Percentiles rank a stretch among this genome's conserved stretches.
Evolutionary conservation across 495 filamentous ascomycete species (phyloP).

Genomic region (Talaromyces ruber): DNA sequence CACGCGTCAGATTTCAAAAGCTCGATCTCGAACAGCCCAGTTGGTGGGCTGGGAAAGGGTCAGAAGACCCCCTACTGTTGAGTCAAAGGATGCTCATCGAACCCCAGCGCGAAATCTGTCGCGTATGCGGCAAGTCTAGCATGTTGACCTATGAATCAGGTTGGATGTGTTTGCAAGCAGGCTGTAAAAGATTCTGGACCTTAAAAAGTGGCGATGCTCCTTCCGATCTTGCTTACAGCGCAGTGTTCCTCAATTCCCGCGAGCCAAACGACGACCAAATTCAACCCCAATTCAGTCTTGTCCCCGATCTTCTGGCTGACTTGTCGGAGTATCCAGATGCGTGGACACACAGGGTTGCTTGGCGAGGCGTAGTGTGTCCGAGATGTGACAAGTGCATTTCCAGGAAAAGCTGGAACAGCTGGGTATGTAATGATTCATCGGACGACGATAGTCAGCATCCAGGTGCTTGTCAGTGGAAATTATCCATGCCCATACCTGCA

Average conservation of each 20-base stretch:
- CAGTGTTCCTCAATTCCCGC: slow-evolving; percentile 46
- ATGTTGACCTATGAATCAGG: slow-evolving; percentile 44
- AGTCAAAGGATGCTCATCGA: slow-evolving; percentile 9
- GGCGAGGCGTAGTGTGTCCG: slow-evolving; percentile 67
- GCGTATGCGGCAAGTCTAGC: slow-evolving; percentile 25
- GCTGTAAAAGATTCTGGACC: slow-evolving; percentile 52
- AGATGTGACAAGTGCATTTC: slow-evolving; percentile 57
- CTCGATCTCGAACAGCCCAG: slow-evolving; percentile 46
- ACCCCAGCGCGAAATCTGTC: slow-evolving; percentile 24
- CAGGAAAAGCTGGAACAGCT: slow-evolving; percentile 53
- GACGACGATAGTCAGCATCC: slow-evolving; percentile 15
- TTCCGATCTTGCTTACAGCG: slow-evolving; percentile 40
- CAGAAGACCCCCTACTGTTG: slow-evolving; percentile 11
- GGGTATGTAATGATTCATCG: slow-evolving; percentile 43
- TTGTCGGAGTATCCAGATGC: slow-evolving; percentile 17
- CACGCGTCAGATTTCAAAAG: slow-evolving; percentile 65
- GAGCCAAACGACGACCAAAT: slow-evolving; percentile 24
- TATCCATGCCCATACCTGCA: slow-evolving; percentile 22
- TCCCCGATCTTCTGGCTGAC: slow-evolving; percentile 30
- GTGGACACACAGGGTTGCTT: slow-evolving; percentile 26
- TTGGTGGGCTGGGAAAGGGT: slow-evolving; percentile 56
- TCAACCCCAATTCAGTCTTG: slow-evolving; percentile 25
- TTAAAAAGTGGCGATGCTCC: slow-evolving; percentile 15
- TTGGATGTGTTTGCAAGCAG: slow-evolving; percentile 66
- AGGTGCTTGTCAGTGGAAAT: slow-evolving; percentile 37